Base-by-base conservation (phyloP, 2,329 filamentous ascomycete species). In the Chalaropsis thielavioides region DNA sequence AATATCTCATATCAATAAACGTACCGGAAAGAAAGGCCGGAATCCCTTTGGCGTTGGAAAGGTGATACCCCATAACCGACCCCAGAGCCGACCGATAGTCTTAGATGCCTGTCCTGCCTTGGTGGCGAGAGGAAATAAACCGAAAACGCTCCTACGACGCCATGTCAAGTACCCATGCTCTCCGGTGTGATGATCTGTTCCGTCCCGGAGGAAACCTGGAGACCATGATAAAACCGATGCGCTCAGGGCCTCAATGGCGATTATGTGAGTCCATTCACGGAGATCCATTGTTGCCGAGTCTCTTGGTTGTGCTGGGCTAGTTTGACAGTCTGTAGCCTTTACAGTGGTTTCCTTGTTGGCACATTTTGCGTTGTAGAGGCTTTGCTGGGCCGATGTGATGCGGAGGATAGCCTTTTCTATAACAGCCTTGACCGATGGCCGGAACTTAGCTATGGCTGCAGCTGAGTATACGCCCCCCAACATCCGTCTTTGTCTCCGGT, bases 261-360 rank as follows among this genome's bases (percentile, higher is more conserved):
- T 73, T 65, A 82, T 81, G 70, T 82, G 80, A 79, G 82, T 82
- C 80, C 80, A 82, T 64, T 80, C 77, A 62, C 78, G 79, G 19
- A 82, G 69, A 65, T 81, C 78, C 3, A 82, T 69, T 35, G 76
- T 73, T 22, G 5, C 2, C 22, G 27, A n/a, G 24, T 35, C 27
- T n/a, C 31, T 17, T 3, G 15, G 31, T 19, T 38, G 24, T 58
- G 15, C n/a, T 58, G 27, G 1, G 27, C 27, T n/a, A n/a, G 54
- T 4, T 17, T 58, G 27, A 5, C 13, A 31, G n/a, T 38, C 54
- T 58, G 27, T n/a, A 6, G 3, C 43, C 3, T 46, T 8, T n/a
- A n/a, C 54, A 4, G 46, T 58, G 17, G 22, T 7, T 19, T n/a
- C 11, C 27, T 38, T n/a, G 2, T 38, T n/a, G 17, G 8, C 6